Base-by-base conservation (phyloP, 805 yeast species). In the Millerozyma acaciae region DNA sequence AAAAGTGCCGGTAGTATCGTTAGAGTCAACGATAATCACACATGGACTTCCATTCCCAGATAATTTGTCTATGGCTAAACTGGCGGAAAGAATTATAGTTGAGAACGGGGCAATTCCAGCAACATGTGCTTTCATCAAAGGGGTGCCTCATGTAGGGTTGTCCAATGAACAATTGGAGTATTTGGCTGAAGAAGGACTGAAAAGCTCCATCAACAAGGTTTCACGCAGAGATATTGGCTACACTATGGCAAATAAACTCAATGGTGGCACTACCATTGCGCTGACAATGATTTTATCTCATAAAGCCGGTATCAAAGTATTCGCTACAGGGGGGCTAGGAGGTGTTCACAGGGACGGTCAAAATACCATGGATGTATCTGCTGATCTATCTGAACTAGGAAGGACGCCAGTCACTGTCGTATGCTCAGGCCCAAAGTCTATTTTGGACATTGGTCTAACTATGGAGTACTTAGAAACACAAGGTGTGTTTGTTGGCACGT, bases 271-370 rank as follows among this genome's bases (percentile, higher is more conserved):
- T 2, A 87, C 96, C 0, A 85, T 87, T 37, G 85, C 96, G 2
- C 80, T 84, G 17, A 87, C 96, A 0, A 85, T 86, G 94, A 81
- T 87, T 14, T 55, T 88, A 13, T 79, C 96, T 1, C 68, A 78
- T 33, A 50, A 60, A 47, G 88, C 89, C 0, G 93, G 94, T 0
- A 84, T 87, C 44, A 71, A 75, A 45, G 86, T 88, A 8, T 88
- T 87, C 66, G 93, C 94, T 1, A 88, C 96, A 2, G 96, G 96
- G 20, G 96, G 96, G 1, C 67, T 87, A 13, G 96, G 96, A 14
- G 96, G 96, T 14, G 95, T 86, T 8, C 95, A 87, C 48, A 70
- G 85, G 35, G 84, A 83, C 6, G 90, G 84, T 14, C 82, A 83
- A 35, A 43, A 59, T 18, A 76, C 88, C 2, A 73, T 85, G 78